A percentile compares a stretch with the other conserved stretches of the same genome.
Conservation (phyloP, 2,329 filamentous ascomycete species). For the Fonsecaea monophora region DNA sequence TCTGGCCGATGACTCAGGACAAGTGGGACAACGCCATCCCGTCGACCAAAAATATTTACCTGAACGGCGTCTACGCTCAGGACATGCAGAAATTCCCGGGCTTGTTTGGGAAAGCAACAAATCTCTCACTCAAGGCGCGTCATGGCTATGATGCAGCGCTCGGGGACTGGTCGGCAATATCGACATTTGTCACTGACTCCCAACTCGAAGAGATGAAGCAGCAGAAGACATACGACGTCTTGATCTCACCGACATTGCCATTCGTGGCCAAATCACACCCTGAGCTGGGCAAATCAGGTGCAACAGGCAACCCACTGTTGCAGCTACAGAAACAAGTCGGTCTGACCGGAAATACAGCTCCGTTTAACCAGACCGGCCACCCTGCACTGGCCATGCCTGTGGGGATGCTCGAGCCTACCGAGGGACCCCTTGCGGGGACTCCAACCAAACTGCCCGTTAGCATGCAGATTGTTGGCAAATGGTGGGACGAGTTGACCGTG, state of each 20-base stretch:
- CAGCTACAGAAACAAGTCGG: conserved; percentile 2
- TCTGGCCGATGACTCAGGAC: conserved; percentile 44
- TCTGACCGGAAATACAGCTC: conserved; percentile 1
- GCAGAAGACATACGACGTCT: conserved; percentile 5
- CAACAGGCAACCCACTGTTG: background rate
- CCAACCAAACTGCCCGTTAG: conserved; percentile 46
- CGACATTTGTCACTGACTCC: background rate
- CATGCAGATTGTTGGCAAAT: conserved; percentile 49
- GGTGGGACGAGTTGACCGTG: conserved; percentile 46
- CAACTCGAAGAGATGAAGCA: conserved; percentile 2
- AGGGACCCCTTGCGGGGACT: background rate
- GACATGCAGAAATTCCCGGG: conserved; percentile 45
- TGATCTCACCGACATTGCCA: conserved; percentile 7
- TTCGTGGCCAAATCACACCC: conserved; percentile 2
- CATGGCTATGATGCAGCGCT: conserved; percentile 49
- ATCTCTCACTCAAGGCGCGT: conserved; percentile 48
- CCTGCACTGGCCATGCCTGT: conserved; percentile 1
- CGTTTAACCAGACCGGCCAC: conserved; percentile 2
- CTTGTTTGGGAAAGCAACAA: conserved; percentile 52
- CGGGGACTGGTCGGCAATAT: background rate
- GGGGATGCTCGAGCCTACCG: background rate
- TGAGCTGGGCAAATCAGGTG: background rate
- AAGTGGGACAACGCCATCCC: conserved; percentile 61
- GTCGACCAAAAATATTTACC: conserved; percentile 54
- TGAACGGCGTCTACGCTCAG: conserved; percentile 51